Base-by-base conservation (phyloP, 73 alveolate genomes). In the Symbiodinium pilosum region DNA sequence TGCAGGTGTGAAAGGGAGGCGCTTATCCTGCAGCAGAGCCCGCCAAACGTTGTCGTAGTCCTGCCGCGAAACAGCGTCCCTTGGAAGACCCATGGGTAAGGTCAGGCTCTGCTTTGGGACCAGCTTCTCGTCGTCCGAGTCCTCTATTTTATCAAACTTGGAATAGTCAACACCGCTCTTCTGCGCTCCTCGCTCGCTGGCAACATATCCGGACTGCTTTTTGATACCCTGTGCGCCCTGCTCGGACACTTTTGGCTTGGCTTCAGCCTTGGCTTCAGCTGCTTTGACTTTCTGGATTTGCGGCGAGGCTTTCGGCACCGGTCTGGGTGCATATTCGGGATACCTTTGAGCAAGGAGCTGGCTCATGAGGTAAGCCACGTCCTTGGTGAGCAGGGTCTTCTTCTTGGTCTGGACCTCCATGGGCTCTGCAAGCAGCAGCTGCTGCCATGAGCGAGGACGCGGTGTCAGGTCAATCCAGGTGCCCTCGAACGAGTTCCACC, bases 1-100 rank as follows among this genome's bases (percentile, higher is more conserved):
- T 18, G 97, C 83, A 71, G 97, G 97, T 18, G 97, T 91, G 88
- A 42, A 91, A 12, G 97, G 97, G 34, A 91, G 81, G 56, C 44
- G 89, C 97, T 91, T 91, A 89, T 73, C 89, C 64, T 91, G 97
- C 97, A 91, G 47, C 81, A 91, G 84, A 7, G 97, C 81, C 12
- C 87, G 89, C 97, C 97, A 91, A 2, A 91, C 97, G 28, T 73
- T 68, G 97, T 91, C 97, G 43, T 91, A 91, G 86, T 87, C 94
- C 32, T 87, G 94, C 51, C 94, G 73, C 28, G 87, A 68, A 52
- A 91, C 97, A 34, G 89, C 88, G 64, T 91, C 88, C 20, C 88
- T 54, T 32, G 97, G 97, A 77, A 91, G 77, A 28, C 97, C 97
- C 97, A 91, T 91, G 30, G 97, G 97, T 43, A 91, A 41, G 52